Conservation (phyloP, 192 early-diverging fungal genomes). For the Linnemannia schmuckeri region DNA sequence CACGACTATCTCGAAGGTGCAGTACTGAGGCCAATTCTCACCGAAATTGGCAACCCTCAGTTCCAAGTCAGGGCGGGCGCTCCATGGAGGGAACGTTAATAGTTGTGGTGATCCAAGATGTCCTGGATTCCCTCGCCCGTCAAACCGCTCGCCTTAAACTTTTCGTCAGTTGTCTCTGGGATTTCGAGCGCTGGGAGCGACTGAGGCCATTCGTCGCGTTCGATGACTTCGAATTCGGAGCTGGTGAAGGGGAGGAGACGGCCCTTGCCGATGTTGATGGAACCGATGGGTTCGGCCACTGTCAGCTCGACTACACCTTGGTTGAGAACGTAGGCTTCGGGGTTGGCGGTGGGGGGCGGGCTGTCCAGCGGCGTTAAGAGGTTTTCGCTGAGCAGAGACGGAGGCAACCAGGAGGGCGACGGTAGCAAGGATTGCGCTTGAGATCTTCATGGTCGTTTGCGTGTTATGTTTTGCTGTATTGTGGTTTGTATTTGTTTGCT, state of each 20-base stretch:
- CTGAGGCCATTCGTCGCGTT: not conserved
- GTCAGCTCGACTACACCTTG: not conserved
- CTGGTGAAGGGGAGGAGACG: conserved; percentile 4
- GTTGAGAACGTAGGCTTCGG: no score
- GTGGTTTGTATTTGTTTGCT: no score
- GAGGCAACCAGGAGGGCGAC: no score
- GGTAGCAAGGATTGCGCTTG: no score
- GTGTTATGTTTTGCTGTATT: no score
- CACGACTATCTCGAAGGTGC: conserved; percentile 45
- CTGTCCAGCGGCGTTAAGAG: no score
- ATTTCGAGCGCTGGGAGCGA: no score
- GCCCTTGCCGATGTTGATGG: not conserved
- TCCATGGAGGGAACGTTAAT: conserved; percentile 37
- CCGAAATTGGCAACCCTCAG: conserved; percentile 38
- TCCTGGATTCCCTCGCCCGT: not conserved
- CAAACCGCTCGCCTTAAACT: no score
- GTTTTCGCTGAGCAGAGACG: no score
- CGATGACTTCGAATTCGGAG: not conserved
- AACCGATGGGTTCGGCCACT: not conserved
- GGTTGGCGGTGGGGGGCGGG: no score
- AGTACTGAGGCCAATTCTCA: conserved; percentile 46
- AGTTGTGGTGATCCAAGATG: conserved; percentile 51
- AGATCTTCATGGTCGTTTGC: no score
- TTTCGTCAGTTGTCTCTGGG: not conserved
- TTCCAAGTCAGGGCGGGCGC: conserved; percentile 41